These are phyloP conservation scores for Babesia sp. DNA, from an alignment of 169 alveolate genomes.

Conservation along the genomic window DNA sequence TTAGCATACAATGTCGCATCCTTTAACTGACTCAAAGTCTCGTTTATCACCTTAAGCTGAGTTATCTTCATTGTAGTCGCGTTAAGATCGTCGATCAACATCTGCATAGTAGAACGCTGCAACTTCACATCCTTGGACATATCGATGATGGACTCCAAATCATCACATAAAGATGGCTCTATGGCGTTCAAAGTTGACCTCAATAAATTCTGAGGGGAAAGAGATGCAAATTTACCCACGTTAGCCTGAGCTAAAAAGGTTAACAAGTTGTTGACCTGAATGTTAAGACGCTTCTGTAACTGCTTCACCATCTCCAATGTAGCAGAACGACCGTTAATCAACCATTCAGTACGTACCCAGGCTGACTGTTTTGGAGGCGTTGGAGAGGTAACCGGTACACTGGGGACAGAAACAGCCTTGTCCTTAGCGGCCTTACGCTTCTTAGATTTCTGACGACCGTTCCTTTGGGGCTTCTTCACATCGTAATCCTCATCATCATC, in stretches of 20 bases:
- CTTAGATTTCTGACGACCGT: background rate
- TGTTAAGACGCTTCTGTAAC: slow-evolving; percentile 49
- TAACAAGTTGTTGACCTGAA: slow-evolving; percentile 66
- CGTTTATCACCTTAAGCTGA: slow-evolving; percentile 46
- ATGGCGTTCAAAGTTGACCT: slow-evolving; percentile 70
- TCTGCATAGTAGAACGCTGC: slow-evolving; percentile 30
- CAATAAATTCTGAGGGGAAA: slow-evolving; percentile 70
- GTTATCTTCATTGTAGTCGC: slow-evolving; percentile 25
- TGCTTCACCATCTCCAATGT: slow-evolving; percentile 42
- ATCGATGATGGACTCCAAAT: slow-evolving; percentile 37
- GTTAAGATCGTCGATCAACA: slow-evolving; percentile 48
- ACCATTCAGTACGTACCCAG: slow-evolving; percentile 60
- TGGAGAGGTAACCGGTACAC: background rate
- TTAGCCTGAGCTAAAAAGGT: slow-evolving; percentile 77
- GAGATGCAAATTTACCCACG: slow-evolving; percentile 72
- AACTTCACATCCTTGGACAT: slow-evolving; percentile 35
- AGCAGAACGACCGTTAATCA: slow-evolving; percentile 56
- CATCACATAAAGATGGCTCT: slow-evolving; percentile 43
- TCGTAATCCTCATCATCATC: slow-evolving; percentile 1
- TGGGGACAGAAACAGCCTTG: background rate
- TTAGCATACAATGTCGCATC: slow-evolving; percentile 46
- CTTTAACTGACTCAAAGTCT: slow-evolving; percentile 25
- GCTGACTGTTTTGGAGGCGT: background rate
- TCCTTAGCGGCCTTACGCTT: background rate
- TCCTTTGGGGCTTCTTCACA: background rate